Conservation (phyloP, 73 alveolate species). For the Paramecium biaurelia region DNA sequence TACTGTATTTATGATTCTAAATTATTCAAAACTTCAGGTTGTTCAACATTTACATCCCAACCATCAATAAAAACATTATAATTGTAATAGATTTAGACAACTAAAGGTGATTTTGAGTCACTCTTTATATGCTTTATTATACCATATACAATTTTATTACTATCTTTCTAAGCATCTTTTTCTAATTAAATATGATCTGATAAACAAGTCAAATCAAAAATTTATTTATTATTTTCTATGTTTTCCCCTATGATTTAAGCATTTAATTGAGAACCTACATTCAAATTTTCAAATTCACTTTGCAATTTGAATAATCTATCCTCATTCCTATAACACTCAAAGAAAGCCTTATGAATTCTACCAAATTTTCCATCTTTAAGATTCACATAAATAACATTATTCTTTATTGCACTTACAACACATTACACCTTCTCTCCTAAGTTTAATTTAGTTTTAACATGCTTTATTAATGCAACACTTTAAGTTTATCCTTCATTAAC, state of each 20-base stretch:
- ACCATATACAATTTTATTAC: conserved; percentile 10
- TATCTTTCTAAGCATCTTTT: not conserved
- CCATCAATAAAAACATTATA: conserved; percentile 16
- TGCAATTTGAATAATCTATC: not conserved
- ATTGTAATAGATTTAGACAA: not conserved
- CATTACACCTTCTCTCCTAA: not conserved
- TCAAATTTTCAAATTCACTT: conserved; percentile 33
- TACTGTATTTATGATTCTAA: not conserved
- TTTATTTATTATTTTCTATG: conserved; percentile 21
- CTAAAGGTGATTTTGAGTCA: not conserved
- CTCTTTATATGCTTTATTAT: not conserved
- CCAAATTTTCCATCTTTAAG: conserved; percentile 45
- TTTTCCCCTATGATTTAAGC: conserved; percentile 3
- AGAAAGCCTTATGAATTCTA: conserved; percentile 1
- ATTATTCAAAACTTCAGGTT: not conserved
- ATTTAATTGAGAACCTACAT: not conserved
- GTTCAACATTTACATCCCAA: not conserved
- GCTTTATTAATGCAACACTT: not conserved
- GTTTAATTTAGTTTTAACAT: not conserved
- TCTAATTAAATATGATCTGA: not conserved
- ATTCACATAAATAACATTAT: conserved; percentile 21
- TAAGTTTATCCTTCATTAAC: not conserved
- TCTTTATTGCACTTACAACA: conserved; percentile 33
- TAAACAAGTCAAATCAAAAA: conserved; percentile 1
- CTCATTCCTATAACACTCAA: not conserved